phyloP scores from a whole-genome alignment of 2,329 filamentous ascomycete genomes.

The Shiraia sp. region DNA sequence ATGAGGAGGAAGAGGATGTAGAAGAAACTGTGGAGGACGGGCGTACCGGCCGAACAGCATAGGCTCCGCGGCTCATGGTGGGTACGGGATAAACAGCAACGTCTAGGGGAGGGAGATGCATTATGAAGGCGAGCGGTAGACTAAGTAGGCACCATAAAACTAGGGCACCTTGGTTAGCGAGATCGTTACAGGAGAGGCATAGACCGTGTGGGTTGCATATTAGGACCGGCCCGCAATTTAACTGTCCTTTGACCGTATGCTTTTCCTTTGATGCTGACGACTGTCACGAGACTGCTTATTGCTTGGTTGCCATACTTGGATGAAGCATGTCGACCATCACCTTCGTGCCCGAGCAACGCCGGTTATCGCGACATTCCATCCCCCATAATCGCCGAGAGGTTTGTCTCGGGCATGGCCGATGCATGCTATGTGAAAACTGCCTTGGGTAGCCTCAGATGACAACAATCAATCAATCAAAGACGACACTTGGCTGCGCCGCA shows the following conservation, averaged over 20 bases:
- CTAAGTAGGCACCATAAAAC: conserved; percentile 6
- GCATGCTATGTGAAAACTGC: neutral
- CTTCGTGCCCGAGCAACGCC: conserved; percentile 31
- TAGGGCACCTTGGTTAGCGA: conserved; percentile 21
- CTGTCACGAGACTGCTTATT: neutral
- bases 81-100: conserved; percentile 35
- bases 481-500: no score
- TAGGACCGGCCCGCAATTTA: conserved; percentile 20
- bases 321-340: conserved; percentile 2
- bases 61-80: conserved; percentile 41
- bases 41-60: conserved; percentile 25
- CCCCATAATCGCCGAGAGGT: conserved; percentile 12
- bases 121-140: conserved; percentile 28
- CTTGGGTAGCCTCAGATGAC: conserved; percentile 1
- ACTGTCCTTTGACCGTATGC: conserved; percentile 8
- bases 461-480: no score
- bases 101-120: conserved; percentile 44
- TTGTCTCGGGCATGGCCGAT: conserved; percentile 6
- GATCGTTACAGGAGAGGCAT: conserved; percentile 10
- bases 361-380: conserved; percentile 9
- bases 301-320: conserved; percentile 1
- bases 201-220: conserved; percentile 17
- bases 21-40: conserved; percentile 29
- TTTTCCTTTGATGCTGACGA: conserved; percentile 3
- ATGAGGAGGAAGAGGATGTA: conserved; percentile 27